These are phyloP conservation scores for Skeletonema marinoi DNA, from an alignment of 108 stramenopile genomes.

Conservation along the genomic window DNA sequence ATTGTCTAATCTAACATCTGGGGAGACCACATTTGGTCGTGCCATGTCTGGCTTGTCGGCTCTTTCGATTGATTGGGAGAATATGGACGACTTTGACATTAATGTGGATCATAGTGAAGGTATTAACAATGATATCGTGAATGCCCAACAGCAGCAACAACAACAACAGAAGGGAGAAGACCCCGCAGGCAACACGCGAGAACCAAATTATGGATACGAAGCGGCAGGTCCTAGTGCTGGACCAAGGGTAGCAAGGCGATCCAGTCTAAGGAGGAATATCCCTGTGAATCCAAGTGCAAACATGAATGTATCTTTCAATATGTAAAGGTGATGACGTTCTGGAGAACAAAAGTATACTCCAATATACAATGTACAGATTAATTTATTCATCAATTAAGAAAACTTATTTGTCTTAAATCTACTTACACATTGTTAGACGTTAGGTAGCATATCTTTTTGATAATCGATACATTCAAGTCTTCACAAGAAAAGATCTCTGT, in stretches of 20 bases:
- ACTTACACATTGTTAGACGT: too few relatives aligned
- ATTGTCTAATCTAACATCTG: constrained; percentile 51
- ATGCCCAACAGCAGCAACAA: constrained; percentile 18
- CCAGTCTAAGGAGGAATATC: not conserved
- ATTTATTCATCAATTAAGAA: too few relatives aligned
- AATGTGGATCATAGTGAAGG: constrained; percentile 88
- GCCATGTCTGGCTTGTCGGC: constrained; percentile 90
- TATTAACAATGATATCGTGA: constrained; percentile 75
- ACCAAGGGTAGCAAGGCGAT: not conserved
- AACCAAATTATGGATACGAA: not conserved
- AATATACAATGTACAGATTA: not conserved
- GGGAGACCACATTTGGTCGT: constrained; percentile 76
- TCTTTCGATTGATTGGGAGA: constrained; percentile 89
- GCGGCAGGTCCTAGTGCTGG: not conserved
- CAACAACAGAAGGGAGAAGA: constrained; percentile 1
- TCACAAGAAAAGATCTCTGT: too few relatives aligned
- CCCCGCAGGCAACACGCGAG: not conserved
- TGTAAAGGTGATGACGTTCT: not conserved
- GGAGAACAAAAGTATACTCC: not conserved
- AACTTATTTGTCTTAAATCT: too few relatives aligned
- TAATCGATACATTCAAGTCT: too few relatives aligned
- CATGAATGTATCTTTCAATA: constrained; percentile 5
- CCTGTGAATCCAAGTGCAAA: not conserved
- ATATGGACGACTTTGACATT: constrained; percentile 91
- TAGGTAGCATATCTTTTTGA: too few relatives aligned